Evolutionary conservation across 306 rosid genomes (phyloP), one percentile per base, ranked within the genome.

Genomic region (Cucumis melo): DNA sequence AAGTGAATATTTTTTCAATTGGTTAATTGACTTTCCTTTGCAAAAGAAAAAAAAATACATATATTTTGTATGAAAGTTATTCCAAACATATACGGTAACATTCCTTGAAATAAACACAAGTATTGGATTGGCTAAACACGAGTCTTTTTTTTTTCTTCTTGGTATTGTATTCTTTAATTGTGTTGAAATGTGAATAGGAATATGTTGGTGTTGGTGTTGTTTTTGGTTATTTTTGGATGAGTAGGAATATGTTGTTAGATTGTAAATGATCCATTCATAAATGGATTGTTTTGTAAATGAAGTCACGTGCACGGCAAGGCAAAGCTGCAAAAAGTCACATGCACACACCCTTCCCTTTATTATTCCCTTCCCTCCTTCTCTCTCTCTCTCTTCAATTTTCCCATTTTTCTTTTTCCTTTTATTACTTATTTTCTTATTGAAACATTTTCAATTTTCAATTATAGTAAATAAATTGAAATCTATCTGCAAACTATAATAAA

Each of bases 281-380:
- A 29, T 27, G 5, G 77, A 29, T 73, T 50, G 77, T 73, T 51
- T 73, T 73, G 44, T 21, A 50, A 73, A 1, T 53, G 77, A 73
- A 73, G 77, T 73, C 77, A 73, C 77, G 77, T 73, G 77, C 77
- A 73, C 77, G 77, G 77, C 77, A 73, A 50, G 77, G 77, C 61
- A 73, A 51, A 27, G 77, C 77, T 73, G 62, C 61, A 9, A 51
- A 53, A 72, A 50, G 2, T 73, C 77, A 73, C 61, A 29, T 73
- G 29, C 61, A 17, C 14, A 23, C 19, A 2, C 29, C 29, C 29
- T 27, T 27, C 29, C 44, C 61, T 29, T 72, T 72, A 50, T 27
- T 48, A 71, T 71, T 71, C 76, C 42, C 24, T 0, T 42, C 38
- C 55, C 59, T 42, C 21, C 48, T 36, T 67, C 32, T 42, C 57